phyloP scores from a whole-genome alignment of 495 filamentous ascomycete genomes.

The Bombardia bombarda region DNA sequence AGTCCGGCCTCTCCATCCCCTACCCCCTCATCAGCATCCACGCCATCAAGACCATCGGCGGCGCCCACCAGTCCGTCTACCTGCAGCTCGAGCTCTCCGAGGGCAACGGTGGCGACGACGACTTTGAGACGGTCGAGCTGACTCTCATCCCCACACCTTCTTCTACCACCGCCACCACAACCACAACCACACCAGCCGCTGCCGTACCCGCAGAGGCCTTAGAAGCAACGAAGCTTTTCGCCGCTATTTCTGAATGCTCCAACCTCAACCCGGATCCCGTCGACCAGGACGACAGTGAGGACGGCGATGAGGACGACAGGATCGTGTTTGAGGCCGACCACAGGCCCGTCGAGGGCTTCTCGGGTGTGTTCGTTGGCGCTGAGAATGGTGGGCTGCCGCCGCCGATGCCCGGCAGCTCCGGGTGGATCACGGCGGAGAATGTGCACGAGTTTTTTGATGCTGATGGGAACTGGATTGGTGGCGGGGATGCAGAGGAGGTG shows the following conservation, averaged over 20 bases:
- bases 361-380: constrained; percentile 34
- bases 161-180: constrained; percentile 5
- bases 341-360: constrained; percentile 38
- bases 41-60: constrained; percentile 57
- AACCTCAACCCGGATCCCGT: constrained; percentile 79
- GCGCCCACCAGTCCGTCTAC: constrained; percentile 54
- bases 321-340: constrained; percentile 51
- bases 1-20: constrained; percentile 66
- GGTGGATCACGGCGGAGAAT: constrained; percentile 97
- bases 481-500: constrained; percentile 2
- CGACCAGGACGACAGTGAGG: constrained; percentile 44
- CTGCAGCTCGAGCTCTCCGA: constrained; percentile 66
- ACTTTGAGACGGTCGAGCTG: constrained; percentile 60
- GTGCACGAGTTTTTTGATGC: constrained; percentile 64
- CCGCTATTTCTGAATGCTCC: constrained; percentile 76
- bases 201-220: constrained; percentile 22
- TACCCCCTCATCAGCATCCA: constrained; percentile 87
- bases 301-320: constrained; percentile 41
- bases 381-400: constrained; percentile 55
- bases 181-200: constrained; percentile 4
- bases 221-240: constrained; percentile 61
- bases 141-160: constrained; percentile 54
- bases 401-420: constrained; percentile 73
- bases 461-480: constrained; percentile 48
- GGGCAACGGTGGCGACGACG: constrained; percentile 53